Evolutionary conservation across 169 alveolate species (phyloP).

Genomic region (Plasmodium knowlesi): DNA sequence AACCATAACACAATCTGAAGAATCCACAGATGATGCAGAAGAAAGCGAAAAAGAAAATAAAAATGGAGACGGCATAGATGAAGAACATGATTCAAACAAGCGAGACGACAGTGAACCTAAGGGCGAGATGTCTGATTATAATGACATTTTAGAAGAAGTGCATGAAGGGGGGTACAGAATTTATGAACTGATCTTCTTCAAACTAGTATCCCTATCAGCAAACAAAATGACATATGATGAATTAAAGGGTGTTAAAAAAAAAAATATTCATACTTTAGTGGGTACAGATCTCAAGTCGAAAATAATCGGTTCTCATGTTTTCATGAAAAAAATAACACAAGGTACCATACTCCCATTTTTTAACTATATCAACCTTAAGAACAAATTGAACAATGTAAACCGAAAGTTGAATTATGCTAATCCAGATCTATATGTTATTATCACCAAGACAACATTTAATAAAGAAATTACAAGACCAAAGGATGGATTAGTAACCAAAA

Average conservation of each 20-base stretch:
- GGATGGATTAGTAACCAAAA: constrained; percentile 18
- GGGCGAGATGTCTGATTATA: not conserved
- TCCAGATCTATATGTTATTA: not conserved
- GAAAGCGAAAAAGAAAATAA: not conserved
- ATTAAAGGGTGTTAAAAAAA: not conserved
- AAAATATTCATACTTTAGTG: not conserved
- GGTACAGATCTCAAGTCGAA: constrained; percentile 4
- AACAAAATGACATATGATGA: constrained; percentile 17
- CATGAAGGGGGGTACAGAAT: not conserved
- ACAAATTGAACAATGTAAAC: constrained; percentile 24
- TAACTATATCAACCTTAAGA: constrained; percentile 4
- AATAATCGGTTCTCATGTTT: constrained; percentile 23
- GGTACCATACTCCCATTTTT: constrained; percentile 38
- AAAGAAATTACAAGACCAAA: constrained; percentile 19
- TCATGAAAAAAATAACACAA: not conserved
- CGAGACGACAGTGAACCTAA: not conserved
- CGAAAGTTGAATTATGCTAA: not conserved
- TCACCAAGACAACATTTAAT: constrained; percentile 16
- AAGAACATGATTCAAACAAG: not conserved
- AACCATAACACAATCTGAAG: not conserved
- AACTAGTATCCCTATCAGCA: constrained; percentile 37
- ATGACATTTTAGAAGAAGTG: constrained; percentile 6
- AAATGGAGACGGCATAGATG: not conserved
- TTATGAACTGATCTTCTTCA: constrained; percentile 44
- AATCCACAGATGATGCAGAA: not conserved